Percentiles rank a stretch among this genome's conserved stretches.
Conservation (phyloP, 371 early-diverging fungal genomes). For the Mortierella sp. region DNA sequence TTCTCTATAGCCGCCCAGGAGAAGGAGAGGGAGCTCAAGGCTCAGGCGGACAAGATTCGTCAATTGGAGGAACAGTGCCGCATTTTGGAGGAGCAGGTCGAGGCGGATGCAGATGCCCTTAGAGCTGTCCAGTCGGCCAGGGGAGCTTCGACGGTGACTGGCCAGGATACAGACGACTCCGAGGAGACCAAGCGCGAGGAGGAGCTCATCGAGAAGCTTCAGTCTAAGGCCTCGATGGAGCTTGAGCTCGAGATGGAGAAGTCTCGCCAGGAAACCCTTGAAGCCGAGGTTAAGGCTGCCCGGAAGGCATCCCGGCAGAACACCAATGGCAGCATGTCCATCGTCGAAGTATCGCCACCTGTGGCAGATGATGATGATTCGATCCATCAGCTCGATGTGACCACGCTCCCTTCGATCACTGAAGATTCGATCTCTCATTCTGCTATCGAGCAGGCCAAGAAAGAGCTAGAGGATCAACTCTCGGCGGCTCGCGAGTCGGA, state of each 20-base stretch:
- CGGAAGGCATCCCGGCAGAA: constrained; percentile 14
- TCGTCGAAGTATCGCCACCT: not conserved
- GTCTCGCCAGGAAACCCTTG: constrained; percentile 22
- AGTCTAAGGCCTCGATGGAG: constrained; percentile 52
- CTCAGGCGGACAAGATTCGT: constrained; percentile 46
- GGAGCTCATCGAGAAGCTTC: constrained; percentile 20
- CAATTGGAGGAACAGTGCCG: constrained; percentile 56
- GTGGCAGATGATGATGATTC: constrained; percentile 11
- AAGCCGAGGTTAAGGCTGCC: constrained; percentile 13
- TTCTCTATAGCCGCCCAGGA: constrained; percentile 11
- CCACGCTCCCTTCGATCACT: not conserved
- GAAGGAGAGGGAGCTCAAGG: constrained; percentile 58
- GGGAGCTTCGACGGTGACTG: not conserved
- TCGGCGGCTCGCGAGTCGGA: constrained; percentile 30
- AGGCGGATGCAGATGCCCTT: constrained; percentile 58
- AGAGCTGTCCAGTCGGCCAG: constrained; percentile 23
- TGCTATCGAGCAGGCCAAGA: not conserved
- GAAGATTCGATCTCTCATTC: not conserved
- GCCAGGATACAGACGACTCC: constrained; percentile 19
- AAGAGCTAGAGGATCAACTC: constrained; percentile 28
- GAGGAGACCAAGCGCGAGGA: constrained; percentile 25
- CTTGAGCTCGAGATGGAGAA: constrained; percentile 38
- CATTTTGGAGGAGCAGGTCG: constrained; percentile 51
- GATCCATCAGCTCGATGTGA: constrained; percentile 23
- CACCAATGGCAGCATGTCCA: constrained; percentile 6